These are phyloP conservation scores for Backusella tarrabulga DNA, from an alignment of 192 early-diverging fungal species.

Conservation along the genomic window DNA sequence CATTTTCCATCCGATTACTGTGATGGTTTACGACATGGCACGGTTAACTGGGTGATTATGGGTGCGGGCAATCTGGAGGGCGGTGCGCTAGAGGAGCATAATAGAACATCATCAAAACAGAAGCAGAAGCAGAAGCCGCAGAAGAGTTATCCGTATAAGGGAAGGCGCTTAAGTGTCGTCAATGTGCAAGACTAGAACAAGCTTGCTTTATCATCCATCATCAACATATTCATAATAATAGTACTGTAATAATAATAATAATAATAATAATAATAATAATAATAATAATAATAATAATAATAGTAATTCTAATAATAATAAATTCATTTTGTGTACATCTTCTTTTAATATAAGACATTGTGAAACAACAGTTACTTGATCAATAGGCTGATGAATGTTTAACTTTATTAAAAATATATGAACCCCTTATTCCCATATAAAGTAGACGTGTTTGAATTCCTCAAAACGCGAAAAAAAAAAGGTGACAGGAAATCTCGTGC, in stretches of 20 bases:
- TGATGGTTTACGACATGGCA: constrained; percentile 43
- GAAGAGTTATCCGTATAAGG: not conserved
- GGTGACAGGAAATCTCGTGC: no score
- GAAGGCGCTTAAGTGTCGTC: not conserved
- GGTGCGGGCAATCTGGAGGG: constrained; percentile 21
- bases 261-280: not conserved
- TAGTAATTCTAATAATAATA: constrained; percentile 1
- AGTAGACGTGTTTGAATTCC: not conserved
- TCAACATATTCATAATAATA: not conserved
- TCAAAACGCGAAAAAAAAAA: not conserved
- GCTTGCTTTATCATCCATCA: not conserved
- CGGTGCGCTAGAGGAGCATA: constrained; percentile 1
- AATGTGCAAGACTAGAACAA: not conserved
- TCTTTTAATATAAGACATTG: not conserved
- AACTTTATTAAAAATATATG: not conserved
- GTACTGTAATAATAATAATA: not conserved
- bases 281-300: not conserved
- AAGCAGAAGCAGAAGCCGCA: not conserved
- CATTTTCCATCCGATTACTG: constrained; percentile 55
- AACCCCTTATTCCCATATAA: not conserved
- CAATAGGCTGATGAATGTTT: not conserved
- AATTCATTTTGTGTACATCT: not conserved
- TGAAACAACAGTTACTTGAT: not conserved
- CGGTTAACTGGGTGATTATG: constrained; percentile 44
- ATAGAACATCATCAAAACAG: not conserved